Evolutionary conservation across 352 stramenopile species (phyloP), one percentile per base, ranked within the genome.

Genomic region (Vaucheria bursata): DNA sequence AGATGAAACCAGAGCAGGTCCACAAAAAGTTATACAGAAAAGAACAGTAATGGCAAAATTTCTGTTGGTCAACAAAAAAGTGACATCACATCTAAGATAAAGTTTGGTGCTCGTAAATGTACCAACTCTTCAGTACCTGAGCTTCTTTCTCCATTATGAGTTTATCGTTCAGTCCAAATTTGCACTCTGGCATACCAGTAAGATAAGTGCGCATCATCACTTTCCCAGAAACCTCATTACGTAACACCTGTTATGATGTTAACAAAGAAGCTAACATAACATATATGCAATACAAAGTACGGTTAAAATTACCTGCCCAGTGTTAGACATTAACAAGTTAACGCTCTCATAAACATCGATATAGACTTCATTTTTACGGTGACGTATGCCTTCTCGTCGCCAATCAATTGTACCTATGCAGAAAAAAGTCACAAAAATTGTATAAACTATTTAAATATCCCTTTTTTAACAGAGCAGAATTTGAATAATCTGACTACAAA

Each of bases 111-210:
- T n/a, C n/a, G n/a, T n/a, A n/a, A n/a, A n/a, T n/a, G n/a, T n/a
- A n/a, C n/a, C n/a, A n/a, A n/a, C 71, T 34, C 36, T 77, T 67
- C 32, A 73, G 12, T 68, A 32, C 18, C 33, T 45, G 66, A 25
- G 77, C 76, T 65, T 97, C 93, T 79, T 97, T 97, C 68, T 97
- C 93, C 91, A 99, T 97, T 34, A 95, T 95, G 52, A 98, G 87
- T 84, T 98, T 98, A 88, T 99, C 95, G 80, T 99, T 99, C 18
- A 99, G 87, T 31, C 94, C 94, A 80, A 99, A 95, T 85, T 98
- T 98, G 88, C 95, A 98, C 87, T 99, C 95, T 18, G 95, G 95
- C 95, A 98, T 85, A 1, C 95, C 95, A 31, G 92, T 97, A 1
- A 98, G 87, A 75, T 96, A 92, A 0, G 94, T 97, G 86, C 97